Base-by-base conservation (phyloP, 805 yeast genomes). In the Priceomyces fermenticarens region DNA sequence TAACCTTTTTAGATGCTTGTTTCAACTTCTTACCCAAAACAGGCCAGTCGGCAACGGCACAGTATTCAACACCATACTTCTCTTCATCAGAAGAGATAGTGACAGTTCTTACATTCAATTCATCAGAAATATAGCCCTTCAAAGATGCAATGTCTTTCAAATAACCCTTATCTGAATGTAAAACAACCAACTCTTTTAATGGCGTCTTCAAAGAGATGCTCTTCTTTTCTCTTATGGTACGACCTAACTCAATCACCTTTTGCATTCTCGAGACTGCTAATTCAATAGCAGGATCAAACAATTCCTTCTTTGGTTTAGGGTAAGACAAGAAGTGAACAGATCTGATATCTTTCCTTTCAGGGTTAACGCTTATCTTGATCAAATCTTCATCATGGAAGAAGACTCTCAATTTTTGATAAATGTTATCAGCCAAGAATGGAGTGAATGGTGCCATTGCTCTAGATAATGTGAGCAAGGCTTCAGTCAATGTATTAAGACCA, bases 381-480 rank as follows among this genome's bases (percentile, higher is more conserved):
- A 86, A 72, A 17, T 77, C 77, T 31, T 76, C 82, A 12, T 73
- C 77, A n/a, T 77, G 64, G 66, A 83, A 84, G 52, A 68, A 80
- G 35, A 69, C 71, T 58, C 73, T 78, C 68, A 93, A 70, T 65
- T 79, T 81, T 60, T 80, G 84, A 70, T 90, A 93, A 54, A 93
- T 86, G 57, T 79, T 80, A 58, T 93, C 99, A 37, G 98, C 75
- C 65, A 95, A 75, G 77, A 84, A 95, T 50, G 99, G 99, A 39
- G 98, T 90, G 72, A 93, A 93, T 51, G 99, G 99, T 43, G 98
- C 98, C 97, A 93, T 91, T 36, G 96, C 95, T 62, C 97, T 82
- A 38, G 81, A 84, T 58, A 93, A 81, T 35, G 88, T 88, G 64
- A 86, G 85, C 54, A 90, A 73, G 27, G 93, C 96, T 63, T 89